Base-by-base conservation (phyloP, 768 basidiomycete genomes). In the Tephrocybe sp. region DNA sequence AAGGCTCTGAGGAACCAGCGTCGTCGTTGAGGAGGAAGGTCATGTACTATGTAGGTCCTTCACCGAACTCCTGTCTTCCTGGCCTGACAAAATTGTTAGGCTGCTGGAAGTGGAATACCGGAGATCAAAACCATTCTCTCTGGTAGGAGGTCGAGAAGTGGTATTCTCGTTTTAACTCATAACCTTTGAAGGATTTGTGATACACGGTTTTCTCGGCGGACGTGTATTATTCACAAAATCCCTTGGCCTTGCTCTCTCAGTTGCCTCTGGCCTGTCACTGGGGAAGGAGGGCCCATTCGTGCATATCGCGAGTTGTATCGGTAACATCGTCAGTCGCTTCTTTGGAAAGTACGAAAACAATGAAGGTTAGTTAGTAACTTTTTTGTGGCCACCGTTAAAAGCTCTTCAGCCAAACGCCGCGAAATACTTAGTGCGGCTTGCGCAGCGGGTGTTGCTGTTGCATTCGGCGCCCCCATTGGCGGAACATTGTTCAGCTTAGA, bases 401-500 rank as follows among this genome's bases (percentile, higher is more conserved):
- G 26, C 27, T 13, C 31, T 48, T 22, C 50, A 93, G 93, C 83
- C 12, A 98, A 98, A 65, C 80, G 95, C 37, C 84, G 97, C 40
- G 97, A 98, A 70, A 86, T 99, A 46, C 72, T 99, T 30, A 94
- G 91, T 53, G 97, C 97, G 9, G 94, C 95, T 24, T 92, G 93
- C 64, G 97, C 96, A 5, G 97, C 97, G 19, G 97, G 97, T 24
- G 97, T 99, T 9, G 91, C 96, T 5, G 96, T 98, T 21, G 92
- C 95, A 0, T 98, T 98, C 62, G 96, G 96, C 38, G 95, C 96
- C 0, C 97, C 97, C 1, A 91, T 99, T 38, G 96, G 92, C 19
- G 92, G 93, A 11, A 92, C 91, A 1, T 64, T 96, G 44, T 96
- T 96, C 66, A 92, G 92, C 55, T 69, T 98, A 56, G 96, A 98